Evolutionary conservation across 371 early-diverging fungal genomes (phyloP), one percentile per base, ranked within the genome.

Genomic region (Syncephalastrum racemosum): DNA sequence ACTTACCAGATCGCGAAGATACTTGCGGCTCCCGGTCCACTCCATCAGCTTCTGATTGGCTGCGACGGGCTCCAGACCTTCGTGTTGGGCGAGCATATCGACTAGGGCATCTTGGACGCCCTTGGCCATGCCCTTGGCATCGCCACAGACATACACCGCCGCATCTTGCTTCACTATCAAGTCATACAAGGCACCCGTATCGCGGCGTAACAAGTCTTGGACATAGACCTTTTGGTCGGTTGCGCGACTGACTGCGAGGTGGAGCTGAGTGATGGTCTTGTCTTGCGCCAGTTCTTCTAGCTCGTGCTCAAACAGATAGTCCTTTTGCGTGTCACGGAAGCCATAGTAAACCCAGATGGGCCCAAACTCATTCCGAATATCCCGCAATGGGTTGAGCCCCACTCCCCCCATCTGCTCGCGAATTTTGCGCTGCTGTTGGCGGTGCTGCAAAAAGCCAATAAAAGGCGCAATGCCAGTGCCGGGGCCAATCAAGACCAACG

Each of bases 401-500:
- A 75, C 49, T 8, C 69, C 68, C 6, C 79, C 79, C 68, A 77
- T 68, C 2, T 57, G 50, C 24, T 57, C 40, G 20, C 77, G 70
- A 19, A 81, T 71, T 24, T 59, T 46, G 19, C 71, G 70, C 47
- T 82, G 80, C 8, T 59, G 54, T 25, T 74, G 78, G 23, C 81
- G 73, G 54, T 92, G 90, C 53, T 87, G 71, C 25, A 92, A 65
- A 63, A 95, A 95, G 1, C 91, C 89, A 36, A 92, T 70, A 50
- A 94, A 91, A 12, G 96, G 95, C 5, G 96, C 90, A 48, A 96
- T 80, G 24, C 96, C 96, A 4, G 96, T 94, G 51, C 96, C 96
- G 4, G 93, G 89, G 1, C 92, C 88, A 22, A 96, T 80, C 70
- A 95, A 66, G 2, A 95, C 54, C 19, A 93, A 66, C 0, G 90